These are phyloP conservation scores for Gnomoniopsis sp. DNA, from an alignment of 2,329 filamentous ascomycete genomes.

Conservation along the genomic window DNA sequence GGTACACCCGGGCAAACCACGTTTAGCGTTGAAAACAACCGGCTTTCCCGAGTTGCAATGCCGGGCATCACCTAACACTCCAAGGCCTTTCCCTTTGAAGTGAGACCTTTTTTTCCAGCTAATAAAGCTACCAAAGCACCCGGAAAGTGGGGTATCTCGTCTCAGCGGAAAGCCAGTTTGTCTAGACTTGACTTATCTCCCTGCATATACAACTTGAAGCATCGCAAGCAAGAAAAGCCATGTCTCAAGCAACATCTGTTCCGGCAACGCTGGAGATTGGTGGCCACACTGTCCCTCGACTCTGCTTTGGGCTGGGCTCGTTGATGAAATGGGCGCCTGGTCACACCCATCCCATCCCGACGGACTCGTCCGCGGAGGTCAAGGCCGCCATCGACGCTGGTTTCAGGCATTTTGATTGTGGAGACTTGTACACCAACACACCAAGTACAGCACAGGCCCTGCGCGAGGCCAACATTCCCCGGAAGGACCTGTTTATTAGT, in stretches of 20 bases:
- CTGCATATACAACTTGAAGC: neutral
- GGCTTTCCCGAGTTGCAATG: too few species aligned
- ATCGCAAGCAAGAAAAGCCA: neutral
- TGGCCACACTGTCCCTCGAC: neutral
- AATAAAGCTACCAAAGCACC: too few species aligned
- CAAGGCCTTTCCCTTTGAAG: too few species aligned
- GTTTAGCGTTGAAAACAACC: too few species aligned
- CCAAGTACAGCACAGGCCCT: neutral
- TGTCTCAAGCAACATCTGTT: neutral
- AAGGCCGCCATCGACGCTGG: neutral
- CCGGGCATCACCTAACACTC: too few species aligned
- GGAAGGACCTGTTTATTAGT: neutral
- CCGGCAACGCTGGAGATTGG: neutral
- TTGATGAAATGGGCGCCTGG: slow-evolving; percentile 1
- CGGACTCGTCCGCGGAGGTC: slow-evolving; percentile 3
- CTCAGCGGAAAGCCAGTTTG: too few species aligned
- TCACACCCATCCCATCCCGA: slow-evolving; percentile 2
- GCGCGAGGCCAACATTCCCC: neutral
- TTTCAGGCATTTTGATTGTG: slow-evolving; percentile 4
- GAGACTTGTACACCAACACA: slow-evolving; percentile 4
- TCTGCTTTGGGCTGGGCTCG: slow-evolving; percentile 9
- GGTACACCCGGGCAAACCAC: too few species aligned
- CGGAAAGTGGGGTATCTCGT: too few species aligned
- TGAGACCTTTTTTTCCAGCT: too few species aligned
- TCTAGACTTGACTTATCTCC: neutral